Evolutionary conservation across 2,329 filamentous ascomycete species (phyloP).

Genomic region (Colletotrichum tropicicola): DNA sequence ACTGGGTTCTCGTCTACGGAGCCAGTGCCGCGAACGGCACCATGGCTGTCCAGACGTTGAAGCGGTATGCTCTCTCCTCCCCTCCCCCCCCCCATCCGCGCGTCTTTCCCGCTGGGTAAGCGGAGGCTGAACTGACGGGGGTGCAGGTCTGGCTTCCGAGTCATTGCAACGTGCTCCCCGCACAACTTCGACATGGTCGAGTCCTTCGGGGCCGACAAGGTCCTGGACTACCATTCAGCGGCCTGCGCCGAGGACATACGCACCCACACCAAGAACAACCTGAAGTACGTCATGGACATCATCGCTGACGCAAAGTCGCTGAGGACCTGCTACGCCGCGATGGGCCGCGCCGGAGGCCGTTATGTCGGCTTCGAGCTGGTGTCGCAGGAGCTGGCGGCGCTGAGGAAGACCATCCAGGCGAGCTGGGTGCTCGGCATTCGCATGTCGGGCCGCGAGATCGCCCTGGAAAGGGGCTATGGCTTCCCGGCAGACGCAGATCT

Average conservation of each 20-base stretch:
- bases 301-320: slow-evolving; percentile 42
- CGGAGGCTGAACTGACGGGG: neutral
- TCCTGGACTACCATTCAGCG: slow-evolving; percentile 47
- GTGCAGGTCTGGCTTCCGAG: neutral
- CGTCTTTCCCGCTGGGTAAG: neutral
- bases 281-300: slow-evolving; percentile 49
- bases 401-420: too few relatives aligned
- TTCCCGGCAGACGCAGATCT: neutral
- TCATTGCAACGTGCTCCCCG: slow-evolving; percentile 37
- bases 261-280: slow-evolving; percentile 44
- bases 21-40: slow-evolving; percentile 33
- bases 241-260: slow-evolving; percentile 41
- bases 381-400: neutral
- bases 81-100: neutral
- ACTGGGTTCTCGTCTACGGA: slow-evolving; percentile 34
- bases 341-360: slow-evolving; percentile 36
- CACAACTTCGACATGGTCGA: slow-evolving; percentile 45
- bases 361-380: neutral
- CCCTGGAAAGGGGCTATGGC: neutral
- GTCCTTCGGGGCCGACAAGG: slow-evolving; percentile 47
- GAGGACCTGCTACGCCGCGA: slow-evolving; percentile 45
- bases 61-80: slow-evolving; percentile 25
- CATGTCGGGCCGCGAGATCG: neutral
- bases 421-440: neutral
- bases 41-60: slow-evolving; percentile 35